These are phyloP conservation scores for Iris pallida DNA, from an alignment of 116 monocot genomes.

Conservation along the genomic window DNA sequence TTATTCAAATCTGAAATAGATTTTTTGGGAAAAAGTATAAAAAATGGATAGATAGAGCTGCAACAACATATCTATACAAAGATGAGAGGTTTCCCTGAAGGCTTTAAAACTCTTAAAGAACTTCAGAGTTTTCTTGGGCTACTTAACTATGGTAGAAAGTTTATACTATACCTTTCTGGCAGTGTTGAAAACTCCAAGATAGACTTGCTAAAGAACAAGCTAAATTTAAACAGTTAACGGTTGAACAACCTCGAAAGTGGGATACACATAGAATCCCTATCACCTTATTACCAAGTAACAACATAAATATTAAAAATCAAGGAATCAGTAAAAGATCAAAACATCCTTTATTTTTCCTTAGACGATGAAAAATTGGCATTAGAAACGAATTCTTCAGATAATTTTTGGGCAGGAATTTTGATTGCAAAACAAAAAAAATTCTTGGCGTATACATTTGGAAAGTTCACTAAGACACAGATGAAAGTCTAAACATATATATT, in stretches of 20 bases:
- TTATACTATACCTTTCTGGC: too few relatives aligned
- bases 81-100: not conserved
- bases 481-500: not conserved
- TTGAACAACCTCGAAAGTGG: not conserved
- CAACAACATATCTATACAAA: conserved; percentile 6
- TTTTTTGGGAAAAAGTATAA: not conserved
- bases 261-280: not conserved
- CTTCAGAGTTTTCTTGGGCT: not conserved
- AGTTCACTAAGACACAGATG: not conserved
- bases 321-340: too few relatives aligned
- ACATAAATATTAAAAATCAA: not conserved
- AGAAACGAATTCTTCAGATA: too few relatives aligned
- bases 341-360: too few relatives aligned
- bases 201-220: not conserved
- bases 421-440: not conserved
- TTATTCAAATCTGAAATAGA: not conserved
- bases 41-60: not conserved
- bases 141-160: not conserved
- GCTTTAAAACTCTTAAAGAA: not conserved
- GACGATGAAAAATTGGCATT: too few relatives aligned
- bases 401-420: too few relatives aligned
- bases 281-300: not conserved
- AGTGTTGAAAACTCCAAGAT: not conserved
- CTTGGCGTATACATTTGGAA: not conserved
- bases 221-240: not conserved